Conservation (phyloP, 306 rosid genomes). For the Cucurbita maxima region DNA sequence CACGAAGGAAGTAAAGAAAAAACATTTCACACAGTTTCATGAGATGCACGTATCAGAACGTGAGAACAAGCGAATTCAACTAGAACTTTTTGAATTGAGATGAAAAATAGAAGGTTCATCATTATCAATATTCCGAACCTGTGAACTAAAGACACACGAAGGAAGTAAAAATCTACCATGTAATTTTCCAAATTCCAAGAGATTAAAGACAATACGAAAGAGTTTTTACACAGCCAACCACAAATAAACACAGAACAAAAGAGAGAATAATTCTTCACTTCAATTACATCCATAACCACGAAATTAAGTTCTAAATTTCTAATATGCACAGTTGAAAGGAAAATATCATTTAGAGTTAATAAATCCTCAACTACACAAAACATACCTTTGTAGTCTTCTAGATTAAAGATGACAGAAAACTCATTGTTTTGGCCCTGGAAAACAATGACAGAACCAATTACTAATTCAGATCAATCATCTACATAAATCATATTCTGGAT, state of each 20-base stretch:
- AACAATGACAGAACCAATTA: slow-evolving; percentile 16
- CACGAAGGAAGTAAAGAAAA: neutral
- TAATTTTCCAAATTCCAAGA: neutral
- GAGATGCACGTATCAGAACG: neutral
- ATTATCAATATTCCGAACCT: neutral
- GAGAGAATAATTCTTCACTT: neutral
- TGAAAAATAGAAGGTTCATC: neutral
- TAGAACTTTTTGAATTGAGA: neutral
- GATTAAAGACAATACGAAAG: neutral
- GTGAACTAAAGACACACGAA: neutral
- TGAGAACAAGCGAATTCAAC: neutral
- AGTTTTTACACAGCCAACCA: neutral
- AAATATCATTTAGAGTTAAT: neutral
- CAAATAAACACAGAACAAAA: neutral
- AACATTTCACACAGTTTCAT: no score
- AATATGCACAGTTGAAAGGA: neutral
- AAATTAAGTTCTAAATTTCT: neutral
- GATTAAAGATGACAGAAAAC: slow-evolving; percentile 68
- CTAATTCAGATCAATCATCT: neutral
- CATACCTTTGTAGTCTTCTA: slow-evolving; percentile 90
- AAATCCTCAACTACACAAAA: neutral
- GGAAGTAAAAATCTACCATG: neutral
- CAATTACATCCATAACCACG: neutral
- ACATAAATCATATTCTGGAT: neutral
- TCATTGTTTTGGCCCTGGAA: slow-evolving; percentile 79